Conservation (phyloP, 352 stramenopile genomes). For the Pythium rhizo-oryzae region DNA sequence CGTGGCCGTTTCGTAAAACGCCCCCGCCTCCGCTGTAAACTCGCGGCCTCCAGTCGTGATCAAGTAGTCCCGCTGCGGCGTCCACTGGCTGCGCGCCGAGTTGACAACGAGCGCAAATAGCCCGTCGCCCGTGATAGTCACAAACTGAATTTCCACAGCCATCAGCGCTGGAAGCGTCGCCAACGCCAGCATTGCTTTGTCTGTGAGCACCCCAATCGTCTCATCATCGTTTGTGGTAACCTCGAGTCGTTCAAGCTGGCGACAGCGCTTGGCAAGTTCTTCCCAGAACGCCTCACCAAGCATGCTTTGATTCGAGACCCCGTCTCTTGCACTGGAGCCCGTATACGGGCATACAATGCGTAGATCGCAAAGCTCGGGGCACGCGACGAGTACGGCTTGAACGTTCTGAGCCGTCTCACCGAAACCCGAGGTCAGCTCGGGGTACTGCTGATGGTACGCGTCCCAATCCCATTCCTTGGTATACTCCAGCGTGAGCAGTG, state of each 20-base stretch:
- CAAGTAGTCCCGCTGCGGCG: not conserved
- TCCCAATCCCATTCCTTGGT: conserved; percentile 5
- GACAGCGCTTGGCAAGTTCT: too few species aligned
- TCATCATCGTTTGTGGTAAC: too few species aligned
- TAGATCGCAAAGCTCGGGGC: not conserved
- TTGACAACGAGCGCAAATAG: not conserved
- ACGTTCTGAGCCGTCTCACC: not conserved
- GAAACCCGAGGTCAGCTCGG: not conserved
- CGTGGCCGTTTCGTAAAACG: not conserved
- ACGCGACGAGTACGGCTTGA: not conserved
- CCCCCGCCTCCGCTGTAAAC: not conserved
- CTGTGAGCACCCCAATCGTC: too few species aligned
- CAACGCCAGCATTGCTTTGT: not conserved
- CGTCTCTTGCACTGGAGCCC: too few species aligned
- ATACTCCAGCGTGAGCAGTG: not conserved
- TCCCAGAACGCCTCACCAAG: too few species aligned
- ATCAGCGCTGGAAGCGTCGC: not conserved
- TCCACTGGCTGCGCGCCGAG: not conserved
- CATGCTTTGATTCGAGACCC: too few species aligned
- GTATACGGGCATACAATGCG: not conserved
- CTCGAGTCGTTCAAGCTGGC: too few species aligned
- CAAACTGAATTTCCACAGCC: not conserved
- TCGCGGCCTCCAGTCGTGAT: not conserved
- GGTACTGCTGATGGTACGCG: not conserved
- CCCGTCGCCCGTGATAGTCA: not conserved